Evolutionary conservation across 2,329 filamentous ascomycete species (phyloP).

Genomic region (Tolypocladium guangdongense): DNA sequence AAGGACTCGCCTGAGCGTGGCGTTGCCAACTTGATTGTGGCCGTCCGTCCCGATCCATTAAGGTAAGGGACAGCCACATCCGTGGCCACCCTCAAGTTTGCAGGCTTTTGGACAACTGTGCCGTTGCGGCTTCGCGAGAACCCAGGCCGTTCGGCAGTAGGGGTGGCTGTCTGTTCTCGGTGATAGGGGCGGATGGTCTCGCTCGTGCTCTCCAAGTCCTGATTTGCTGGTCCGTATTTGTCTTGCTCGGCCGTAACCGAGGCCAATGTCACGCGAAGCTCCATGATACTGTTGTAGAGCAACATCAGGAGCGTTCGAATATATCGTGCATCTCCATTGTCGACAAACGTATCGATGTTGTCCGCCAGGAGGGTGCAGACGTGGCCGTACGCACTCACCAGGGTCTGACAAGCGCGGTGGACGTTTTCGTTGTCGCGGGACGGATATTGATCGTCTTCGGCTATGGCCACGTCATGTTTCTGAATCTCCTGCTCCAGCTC

Average conservation of each 20-base stretch:
- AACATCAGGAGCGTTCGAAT: slow-evolving; percentile 53
- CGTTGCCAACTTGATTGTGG: slow-evolving; percentile 49
- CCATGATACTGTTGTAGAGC: slow-evolving; percentile 58
- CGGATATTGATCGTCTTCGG: slow-evolving; percentile 35
- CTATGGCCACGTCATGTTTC: slow-evolving; percentile 40
- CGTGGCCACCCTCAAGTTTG: slow-evolving; percentile 44
- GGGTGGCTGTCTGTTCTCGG: slow-evolving; percentile 41
- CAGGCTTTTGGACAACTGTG: slow-evolving; percentile 35
- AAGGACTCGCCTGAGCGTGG: slow-evolving; percentile 79
- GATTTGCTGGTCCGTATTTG: slow-evolving; percentile 7
- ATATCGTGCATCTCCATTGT: slow-evolving; percentile 56
- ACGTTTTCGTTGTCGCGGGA: slow-evolving; percentile 52
- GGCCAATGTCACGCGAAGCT: slow-evolving; percentile 45
- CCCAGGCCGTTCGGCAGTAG: slow-evolving; percentile 37
- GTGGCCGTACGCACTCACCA: slow-evolving; percentile 54
- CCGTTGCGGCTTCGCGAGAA: slow-evolving; percentile 22
- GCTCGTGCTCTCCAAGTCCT: slow-evolving; percentile 16
- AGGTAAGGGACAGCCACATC: slow-evolving; percentile 37
- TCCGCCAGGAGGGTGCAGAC: slow-evolving; percentile 49
- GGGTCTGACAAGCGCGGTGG: slow-evolving; percentile 49
- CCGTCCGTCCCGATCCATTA: slow-evolving; percentile 38
- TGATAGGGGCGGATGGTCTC: slow-evolving; percentile 40
- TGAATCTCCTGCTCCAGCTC: slow-evolving; percentile 55
- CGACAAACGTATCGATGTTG: slow-evolving; percentile 53
- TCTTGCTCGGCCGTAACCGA: slow-evolving; percentile 17